Percentiles rank a stretch among this genome's conserved stretches.
Conservation (phyloP, 305 asterid species). For the Ajuga reptans region DNA sequence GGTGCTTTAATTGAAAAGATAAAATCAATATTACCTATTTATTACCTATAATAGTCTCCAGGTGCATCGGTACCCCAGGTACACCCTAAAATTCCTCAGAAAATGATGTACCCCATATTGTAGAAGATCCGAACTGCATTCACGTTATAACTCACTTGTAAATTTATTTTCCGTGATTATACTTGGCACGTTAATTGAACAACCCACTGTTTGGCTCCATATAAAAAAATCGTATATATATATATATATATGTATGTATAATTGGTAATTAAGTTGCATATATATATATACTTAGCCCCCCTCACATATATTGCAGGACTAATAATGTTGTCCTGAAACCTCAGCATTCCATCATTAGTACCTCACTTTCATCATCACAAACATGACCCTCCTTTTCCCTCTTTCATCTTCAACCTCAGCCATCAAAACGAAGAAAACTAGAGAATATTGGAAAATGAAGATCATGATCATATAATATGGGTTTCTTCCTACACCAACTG, state of each 20-base stretch:
- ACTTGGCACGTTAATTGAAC: no score
- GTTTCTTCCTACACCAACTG: neutral
- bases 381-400: conserved; percentile 24
- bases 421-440: conserved; percentile 19
- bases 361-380: conserved; percentile 49
- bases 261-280: no score
- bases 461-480: neutral
- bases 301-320: conserved; percentile 4
- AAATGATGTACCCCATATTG: no score
- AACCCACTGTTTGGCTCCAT: no score
- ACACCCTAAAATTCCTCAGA: no score
- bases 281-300: neutral
- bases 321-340: conserved; percentile 49
- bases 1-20: no score
- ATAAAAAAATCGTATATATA: no score
- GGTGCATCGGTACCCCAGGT: no score
- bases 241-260: neutral
- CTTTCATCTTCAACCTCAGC: conserved; percentile 19
- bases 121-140: no score
- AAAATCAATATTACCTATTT: no score
- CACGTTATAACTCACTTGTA: neutral
- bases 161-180: neutral
- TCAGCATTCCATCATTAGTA: conserved; percentile 39
- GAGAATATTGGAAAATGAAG: conserved; percentile 12
- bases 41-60: no score